A percentile compares a stretch with the other conserved stretches of the same genome.
Conservation (phyloP, 805 yeast species). For the Lachancea nothofagi region DNA sequence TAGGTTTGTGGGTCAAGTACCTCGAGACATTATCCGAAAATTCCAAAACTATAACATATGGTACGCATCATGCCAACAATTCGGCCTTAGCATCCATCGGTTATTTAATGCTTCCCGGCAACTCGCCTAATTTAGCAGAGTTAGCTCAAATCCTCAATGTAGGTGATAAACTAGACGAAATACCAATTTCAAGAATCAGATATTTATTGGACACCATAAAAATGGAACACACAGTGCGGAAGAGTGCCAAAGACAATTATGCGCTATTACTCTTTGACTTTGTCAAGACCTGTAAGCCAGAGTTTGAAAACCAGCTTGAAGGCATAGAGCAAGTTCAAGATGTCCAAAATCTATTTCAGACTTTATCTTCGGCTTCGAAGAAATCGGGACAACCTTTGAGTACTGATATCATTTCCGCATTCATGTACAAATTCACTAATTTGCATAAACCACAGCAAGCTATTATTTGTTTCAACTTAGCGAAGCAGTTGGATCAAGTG, state of each 20-base stretch:
- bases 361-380: not conserved
- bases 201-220: slow-evolving; percentile 2
- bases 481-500: not conserved
- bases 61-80: slow-evolving; percentile 18
- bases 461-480: slow-evolving; percentile 11
- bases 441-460: slow-evolving; percentile 20
- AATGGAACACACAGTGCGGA: not conserved
- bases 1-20: slow-evolving; percentile 31
- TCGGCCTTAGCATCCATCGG: slow-evolving; percentile 23
- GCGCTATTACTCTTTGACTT: slow-evolving; percentile 1
- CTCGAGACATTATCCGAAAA: slow-evolving; percentile 16
- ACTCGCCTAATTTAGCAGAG: slow-evolving; percentile 18
- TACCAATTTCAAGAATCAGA: slow-evolving; percentile 8
- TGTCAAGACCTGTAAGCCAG: slow-evolving; percentile 2
- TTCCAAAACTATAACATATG: slow-evolving; percentile 7
- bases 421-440: slow-evolving; percentile 22
- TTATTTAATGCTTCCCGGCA: slow-evolving; percentile 22
- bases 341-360: slow-evolving; percentile 4
- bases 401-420: slow-evolving; percentile 16
- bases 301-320: slow-evolving; percentile 1
- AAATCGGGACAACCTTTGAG: slow-evolving; percentile 8
- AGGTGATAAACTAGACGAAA: slow-evolving; percentile 15
- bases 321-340: slow-evolving; percentile 3
- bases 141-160: slow-evolving; percentile 20
- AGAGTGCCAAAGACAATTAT: slow-evolving; percentile 1